phyloP scores from a whole-genome alignment of 495 filamentous ascomycete genomes.

The Tuber calosporum region DNA sequence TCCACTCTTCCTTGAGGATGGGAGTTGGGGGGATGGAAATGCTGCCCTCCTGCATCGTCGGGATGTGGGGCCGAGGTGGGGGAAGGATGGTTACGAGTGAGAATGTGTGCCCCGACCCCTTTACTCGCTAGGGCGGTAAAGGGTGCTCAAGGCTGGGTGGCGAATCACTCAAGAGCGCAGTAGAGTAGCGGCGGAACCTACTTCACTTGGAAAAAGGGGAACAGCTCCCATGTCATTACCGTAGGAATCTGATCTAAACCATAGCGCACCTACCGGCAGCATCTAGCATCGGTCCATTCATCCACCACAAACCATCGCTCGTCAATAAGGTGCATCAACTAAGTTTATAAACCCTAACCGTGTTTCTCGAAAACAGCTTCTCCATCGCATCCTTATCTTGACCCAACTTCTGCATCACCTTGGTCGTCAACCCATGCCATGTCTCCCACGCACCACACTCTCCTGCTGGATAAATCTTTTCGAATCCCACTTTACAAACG shows the following conservation, averaged over 20 bases:
- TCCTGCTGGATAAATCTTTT: conserved; percentile 27
- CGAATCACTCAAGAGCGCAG: background rate
- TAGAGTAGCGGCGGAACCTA: background rate
- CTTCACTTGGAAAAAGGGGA: background rate
- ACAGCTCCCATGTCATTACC: background rate
- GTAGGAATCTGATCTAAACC: background rate
- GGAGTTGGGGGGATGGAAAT: background rate
- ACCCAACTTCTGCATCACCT: conserved; percentile 44
- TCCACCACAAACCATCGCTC: background rate
- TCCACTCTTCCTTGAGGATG: background rate
- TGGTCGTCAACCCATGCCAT: conserved; percentile 12
- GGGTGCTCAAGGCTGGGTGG: background rate
- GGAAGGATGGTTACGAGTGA: background rate
- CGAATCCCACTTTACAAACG: conserved; percentile 55
- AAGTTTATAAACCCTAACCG: conserved; percentile 60
- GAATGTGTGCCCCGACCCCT: background rate
- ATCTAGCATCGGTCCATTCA: background rate
- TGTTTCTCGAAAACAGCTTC: conserved; percentile 62
- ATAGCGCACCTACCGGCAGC: background rate
- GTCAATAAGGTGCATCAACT: conserved; percentile 20
- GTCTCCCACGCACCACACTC: conserved; percentile 47
- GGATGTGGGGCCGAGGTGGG: background rate
- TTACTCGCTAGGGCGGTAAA: background rate
- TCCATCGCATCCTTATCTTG: conserved; percentile 53
- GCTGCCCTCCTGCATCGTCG: background rate